Percentiles rank a stretch among this genome's conserved stretches.
These are phyloP conservation scores for Penicillium coffeae DNA, from an alignment of 495 filamentous ascomycete genomes.

Conservation along the genomic window DNA sequence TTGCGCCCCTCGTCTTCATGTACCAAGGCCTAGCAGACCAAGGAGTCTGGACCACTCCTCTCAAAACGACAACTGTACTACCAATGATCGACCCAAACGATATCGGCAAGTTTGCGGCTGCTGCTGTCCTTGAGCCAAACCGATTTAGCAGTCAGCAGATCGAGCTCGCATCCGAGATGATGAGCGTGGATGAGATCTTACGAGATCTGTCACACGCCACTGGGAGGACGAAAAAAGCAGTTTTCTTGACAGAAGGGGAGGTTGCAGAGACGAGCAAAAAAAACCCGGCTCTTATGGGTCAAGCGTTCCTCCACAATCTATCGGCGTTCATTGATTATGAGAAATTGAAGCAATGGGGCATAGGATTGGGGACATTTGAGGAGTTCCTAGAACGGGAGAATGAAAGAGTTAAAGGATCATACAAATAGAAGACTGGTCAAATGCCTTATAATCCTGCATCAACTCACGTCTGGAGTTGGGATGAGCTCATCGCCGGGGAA, in stretches of 20 bases:
- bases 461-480: too few species aligned
- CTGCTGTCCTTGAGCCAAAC: conserved; percentile 37
- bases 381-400: conserved; percentile 37
- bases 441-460: too few species aligned
- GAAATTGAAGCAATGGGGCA: conserved; percentile 26
- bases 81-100: conserved; percentile 45
- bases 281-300: conserved; percentile 30
- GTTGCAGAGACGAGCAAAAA: conserved; percentile 16
- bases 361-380: conserved; percentile 31
- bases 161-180: conserved; percentile 34
- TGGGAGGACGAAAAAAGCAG: conserved; percentile 28
- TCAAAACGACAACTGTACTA: conserved; percentile 25
- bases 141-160: conserved; percentile 36
- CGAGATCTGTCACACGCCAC: conserved; percentile 24
- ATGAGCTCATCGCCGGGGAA: too few species aligned
- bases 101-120: conserved; percentile 43
- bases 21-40: conserved; percentile 34
- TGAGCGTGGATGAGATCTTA: conserved; percentile 29
- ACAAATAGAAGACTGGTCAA: conserved; percentile 4
- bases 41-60: conserved; percentile 31
- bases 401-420: conserved; percentile 13
- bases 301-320: conserved; percentile 29
- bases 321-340: conserved; percentile 32
- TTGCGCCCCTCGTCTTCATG: conserved; percentile 31
- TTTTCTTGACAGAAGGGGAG: conserved; percentile 39